Conservation (phyloP, 331 rosid species). For the Erythrophleum ivorense region DNA sequence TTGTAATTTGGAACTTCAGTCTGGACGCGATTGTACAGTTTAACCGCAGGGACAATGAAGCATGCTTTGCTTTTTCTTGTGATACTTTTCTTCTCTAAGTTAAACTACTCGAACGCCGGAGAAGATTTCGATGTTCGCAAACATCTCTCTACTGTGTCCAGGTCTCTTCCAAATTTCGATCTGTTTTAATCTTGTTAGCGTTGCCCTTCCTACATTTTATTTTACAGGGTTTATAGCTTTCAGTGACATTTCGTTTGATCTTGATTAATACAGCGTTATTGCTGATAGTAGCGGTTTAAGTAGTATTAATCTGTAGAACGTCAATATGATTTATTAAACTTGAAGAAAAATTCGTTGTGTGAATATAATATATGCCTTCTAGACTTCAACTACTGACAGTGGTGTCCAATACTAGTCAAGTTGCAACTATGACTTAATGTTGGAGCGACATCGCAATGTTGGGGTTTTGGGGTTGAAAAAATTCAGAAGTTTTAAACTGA, state of each 20-base stretch:
- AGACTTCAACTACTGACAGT: neutral
- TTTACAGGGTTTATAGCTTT: neutral
- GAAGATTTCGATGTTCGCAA: conserved; percentile 66
- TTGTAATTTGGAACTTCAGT: neutral
- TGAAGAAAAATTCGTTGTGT: neutral
- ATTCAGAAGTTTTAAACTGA: neutral
- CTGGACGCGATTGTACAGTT: neutral
- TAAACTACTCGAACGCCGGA: conserved; percentile 46
- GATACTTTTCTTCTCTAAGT: conserved; percentile 28
- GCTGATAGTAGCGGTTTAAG: neutral
- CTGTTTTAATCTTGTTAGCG: neutral
- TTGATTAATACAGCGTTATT: neutral
- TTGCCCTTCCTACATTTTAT: neutral
- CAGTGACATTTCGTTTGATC: neutral
- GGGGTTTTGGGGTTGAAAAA: neutral
- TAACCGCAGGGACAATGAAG: conserved; percentile 37
- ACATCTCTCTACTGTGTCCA: conserved; percentile 80
- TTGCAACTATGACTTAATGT: neutral
- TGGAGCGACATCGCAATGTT: neutral
- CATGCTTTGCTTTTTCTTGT: conserved; percentile 25
- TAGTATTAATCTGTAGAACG: neutral
- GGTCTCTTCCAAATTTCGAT: conserved; percentile 48
- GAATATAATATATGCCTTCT: neutral
- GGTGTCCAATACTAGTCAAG: neutral
- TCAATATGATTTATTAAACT: neutral